Evolutionary conservation across 2,329 filamentous ascomycete species (phyloP).

Genomic region (Dactylellina drechsleri): DNA sequence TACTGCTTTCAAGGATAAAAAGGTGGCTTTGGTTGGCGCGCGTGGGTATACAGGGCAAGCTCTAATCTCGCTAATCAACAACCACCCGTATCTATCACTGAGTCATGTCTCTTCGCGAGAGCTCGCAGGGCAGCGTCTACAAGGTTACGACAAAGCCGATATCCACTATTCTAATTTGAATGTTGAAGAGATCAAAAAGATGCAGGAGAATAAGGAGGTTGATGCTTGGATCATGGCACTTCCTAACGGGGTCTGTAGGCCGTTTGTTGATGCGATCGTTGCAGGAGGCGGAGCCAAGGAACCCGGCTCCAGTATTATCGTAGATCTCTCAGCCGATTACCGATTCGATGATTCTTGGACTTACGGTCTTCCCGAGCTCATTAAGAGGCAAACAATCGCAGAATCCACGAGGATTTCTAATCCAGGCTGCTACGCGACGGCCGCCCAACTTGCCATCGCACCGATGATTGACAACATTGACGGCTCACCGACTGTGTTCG

Average conservation of each 20-base stretch:
- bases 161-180: conserved; percentile 92
- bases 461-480: conserved; percentile 81
- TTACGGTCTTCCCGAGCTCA: conserved; percentile 88
- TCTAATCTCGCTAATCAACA: conserved; percentile 84
- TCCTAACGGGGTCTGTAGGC: conserved; percentile 93
- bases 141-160: conserved; percentile 85
- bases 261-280: conserved; percentile 88
- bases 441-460: conserved; percentile 86
- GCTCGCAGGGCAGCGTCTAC: conserved; percentile 82
- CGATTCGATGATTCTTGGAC: conserved; percentile 87
- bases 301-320: conserved; percentile 76
- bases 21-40: conserved; percentile 87
- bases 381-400: conserved; percentile 78
- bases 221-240: conserved; percentile 99
- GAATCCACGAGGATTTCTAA: conserved; percentile 85
- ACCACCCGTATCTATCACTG: conserved; percentile 89
- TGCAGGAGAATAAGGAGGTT: conserved; percentile 84
- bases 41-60: conserved; percentile 95
- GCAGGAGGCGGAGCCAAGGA: conserved; percentile 64
- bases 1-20: conserved; percentile 80
- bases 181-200: conserved; percentile 83
- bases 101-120: conserved; percentile 93
- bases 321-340: conserved; percentile 97
- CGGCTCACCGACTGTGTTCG: conserved; percentile 83
- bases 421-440: conserved; percentile 95